Evolutionary conservation across 768 basidiomycete species (phyloP).

Genomic region (Favolaschia claudopus): DNA sequence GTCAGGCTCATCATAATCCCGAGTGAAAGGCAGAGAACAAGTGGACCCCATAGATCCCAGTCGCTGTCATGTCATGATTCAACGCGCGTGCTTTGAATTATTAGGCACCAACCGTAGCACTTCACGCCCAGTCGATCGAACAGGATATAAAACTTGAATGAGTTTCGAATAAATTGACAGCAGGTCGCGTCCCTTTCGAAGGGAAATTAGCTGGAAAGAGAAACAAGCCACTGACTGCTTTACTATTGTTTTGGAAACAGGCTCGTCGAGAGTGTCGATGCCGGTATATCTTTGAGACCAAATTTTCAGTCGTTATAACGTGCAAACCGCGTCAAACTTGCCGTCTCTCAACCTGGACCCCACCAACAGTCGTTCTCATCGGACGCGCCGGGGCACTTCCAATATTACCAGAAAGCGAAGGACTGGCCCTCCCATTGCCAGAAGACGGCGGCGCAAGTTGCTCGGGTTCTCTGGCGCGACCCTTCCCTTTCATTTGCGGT

Average conservation of each 20-base stretch:
- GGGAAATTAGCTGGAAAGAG: not conserved
- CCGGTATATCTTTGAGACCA: constrained; percentile 69
- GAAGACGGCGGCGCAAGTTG: constrained; percentile 56
- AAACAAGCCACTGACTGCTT: constrained; percentile 32
- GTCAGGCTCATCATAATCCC: constrained; percentile 88
- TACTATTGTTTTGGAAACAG: constrained; percentile 88
- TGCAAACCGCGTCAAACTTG: constrained; percentile 39
- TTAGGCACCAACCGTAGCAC: constrained; percentile 68
- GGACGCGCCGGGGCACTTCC: constrained; percentile 56
- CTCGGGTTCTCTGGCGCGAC: constrained; percentile 64
- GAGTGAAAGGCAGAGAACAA: constrained; percentile 81
- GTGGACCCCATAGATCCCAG: constrained; percentile 98
- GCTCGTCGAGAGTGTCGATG: constrained; percentile 91
- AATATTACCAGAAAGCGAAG: constrained; percentile 75
- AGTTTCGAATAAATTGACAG: constrained; percentile 92
- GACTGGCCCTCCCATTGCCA: constrained; percentile 39
- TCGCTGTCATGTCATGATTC: constrained; percentile 60
- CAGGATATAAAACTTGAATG: constrained; percentile 92
- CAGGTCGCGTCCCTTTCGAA: constrained; percentile 80
- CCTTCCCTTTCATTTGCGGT: constrained; percentile 72
- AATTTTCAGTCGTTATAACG: not conserved
- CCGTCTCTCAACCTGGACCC: constrained; percentile 90
- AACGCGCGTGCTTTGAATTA: constrained; percentile 2
- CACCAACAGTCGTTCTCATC: constrained; percentile 77
- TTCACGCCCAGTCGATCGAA: constrained; percentile 75